Evolutionary conservation across 164 flowering plant genomes (phyloP), one percentile per base, ranked within the genome.

Genomic region (Vitis rupestris): DNA sequence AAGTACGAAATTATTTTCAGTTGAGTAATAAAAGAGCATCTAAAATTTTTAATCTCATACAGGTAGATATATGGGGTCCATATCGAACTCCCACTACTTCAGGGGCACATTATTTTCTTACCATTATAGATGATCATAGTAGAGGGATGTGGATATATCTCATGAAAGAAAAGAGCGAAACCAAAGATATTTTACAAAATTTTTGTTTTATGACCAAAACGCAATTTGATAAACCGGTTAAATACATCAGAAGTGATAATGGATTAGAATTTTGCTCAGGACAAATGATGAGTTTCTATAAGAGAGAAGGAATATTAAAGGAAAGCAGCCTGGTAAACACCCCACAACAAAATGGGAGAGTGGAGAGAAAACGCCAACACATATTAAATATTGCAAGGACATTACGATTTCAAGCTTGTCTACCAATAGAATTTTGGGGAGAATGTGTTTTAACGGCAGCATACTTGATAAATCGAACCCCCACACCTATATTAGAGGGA

Each of bases 351-450:
- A 72, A 72, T 67, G 51, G 53, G 3, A 47, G 15, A 8, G 65
- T 72, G 2, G 66, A 72, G 52, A 19, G 71, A 4, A 66, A 61
- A 53, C 75, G 59, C 37, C 52, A 31, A 0, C 75, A 72, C 10
- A 10, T 72, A 4, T 61, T 72, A 2, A 15, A 72, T 2, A 52
- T 61, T 7, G 71, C 65, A 1, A 10, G 66, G 3, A 66, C 75
- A 27, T 30, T 72, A 2, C 23, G 9, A 1, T 66, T 67, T 29
- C 66, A 72, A 58, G 30, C 75, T 27, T 1, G 11, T 13, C 2
- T 72, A 7, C 66, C 75, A 15, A 0, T 29, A 1, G 11, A 50
- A 8, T 72, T 66, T 67, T 66, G 66, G 75, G 66, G 53, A 4
- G 71, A 72, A 30, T 66, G 75, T 54, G 47, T 61, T 2, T 16